A percentile compares a stretch with the other conserved stretches of the same genome.
phyloP scores from a whole-genome alignment of 208 protist genomes.

The Wallacemonas sp. region DNA sequence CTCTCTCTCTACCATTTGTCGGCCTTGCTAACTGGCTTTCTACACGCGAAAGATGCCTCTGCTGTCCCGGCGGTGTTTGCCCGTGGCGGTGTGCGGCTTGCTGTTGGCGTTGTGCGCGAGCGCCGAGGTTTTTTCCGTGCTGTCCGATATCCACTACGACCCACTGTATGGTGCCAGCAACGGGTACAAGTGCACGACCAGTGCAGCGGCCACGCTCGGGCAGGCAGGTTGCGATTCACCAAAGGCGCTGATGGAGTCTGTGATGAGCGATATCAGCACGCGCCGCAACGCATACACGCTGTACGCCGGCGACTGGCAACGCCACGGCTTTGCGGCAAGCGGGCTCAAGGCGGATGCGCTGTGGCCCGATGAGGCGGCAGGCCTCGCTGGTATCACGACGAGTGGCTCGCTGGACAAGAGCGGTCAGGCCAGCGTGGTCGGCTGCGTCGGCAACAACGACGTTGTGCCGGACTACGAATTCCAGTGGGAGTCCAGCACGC shows the following conservation, averaged over 20 bases:
- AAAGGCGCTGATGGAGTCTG: constrained; percentile 35
- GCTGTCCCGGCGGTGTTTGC: no score
- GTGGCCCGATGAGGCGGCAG: constrained; percentile 14
- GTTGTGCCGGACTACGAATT: constrained; percentile 71
- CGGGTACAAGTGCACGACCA: constrained; percentile 31
- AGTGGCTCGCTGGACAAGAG: constrained; percentile 7
- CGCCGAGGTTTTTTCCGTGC: constrained; percentile 30
- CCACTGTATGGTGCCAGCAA: constrained; percentile 49
- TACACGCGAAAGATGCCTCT: no score
- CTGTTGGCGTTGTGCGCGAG: neutral
- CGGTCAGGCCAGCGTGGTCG: constrained; percentile 21
- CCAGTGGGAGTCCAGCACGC: constrained; percentile 20
- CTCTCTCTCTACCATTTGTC: no score
- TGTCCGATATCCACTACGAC: constrained; percentile 86
- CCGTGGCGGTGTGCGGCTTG: neutral
- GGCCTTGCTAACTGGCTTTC: no score
- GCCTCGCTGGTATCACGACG: constrained; percentile 13
- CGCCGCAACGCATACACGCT: constrained; percentile 33
- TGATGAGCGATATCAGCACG: constrained; percentile 30
- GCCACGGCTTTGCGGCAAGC: constrained; percentile 40
- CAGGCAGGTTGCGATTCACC: constrained; percentile 55
- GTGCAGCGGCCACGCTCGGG: constrained; percentile 21
- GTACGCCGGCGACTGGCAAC: constrained; percentile 67
- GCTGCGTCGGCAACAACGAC: constrained; percentile 77
- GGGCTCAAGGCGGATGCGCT: constrained; percentile 21